These are phyloP conservation scores for Monosporascus sp. DNA, from an alignment of 2,329 filamentous ascomycete species.

Conservation along the genomic window DNA sequence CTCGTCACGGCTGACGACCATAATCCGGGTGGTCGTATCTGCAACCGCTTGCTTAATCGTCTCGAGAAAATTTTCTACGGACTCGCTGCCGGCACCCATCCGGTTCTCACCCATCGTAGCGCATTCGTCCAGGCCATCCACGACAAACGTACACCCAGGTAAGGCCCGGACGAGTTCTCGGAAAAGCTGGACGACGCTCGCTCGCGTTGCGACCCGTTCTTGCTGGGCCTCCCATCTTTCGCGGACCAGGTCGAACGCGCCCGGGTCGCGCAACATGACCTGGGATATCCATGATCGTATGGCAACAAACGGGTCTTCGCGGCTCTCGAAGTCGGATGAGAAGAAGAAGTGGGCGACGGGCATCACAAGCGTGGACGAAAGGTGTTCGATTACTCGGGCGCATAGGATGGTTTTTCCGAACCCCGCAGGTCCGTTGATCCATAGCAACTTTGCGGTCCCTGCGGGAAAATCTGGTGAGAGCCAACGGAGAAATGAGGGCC, in stretches of 20 bases:
- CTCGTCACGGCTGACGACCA: slow-evolving; percentile 23
- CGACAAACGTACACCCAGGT: slow-evolving; percentile 15
- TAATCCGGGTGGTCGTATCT: slow-evolving; percentile 9
- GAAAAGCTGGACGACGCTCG: slow-evolving; percentile 14
- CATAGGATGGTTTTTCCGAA: slow-evolving; percentile 31
- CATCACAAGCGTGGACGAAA: neutral
- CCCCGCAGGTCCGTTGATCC: slow-evolving; percentile 26
- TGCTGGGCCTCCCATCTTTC: neutral
- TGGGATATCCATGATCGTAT: slow-evolving; percentile 28
- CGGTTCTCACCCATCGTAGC: neutral
- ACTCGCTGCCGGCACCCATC: neutral
- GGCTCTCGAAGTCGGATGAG: slow-evolving; percentile 20
- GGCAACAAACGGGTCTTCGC: slow-evolving; percentile 18
- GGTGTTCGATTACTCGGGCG: slow-evolving; percentile 21
- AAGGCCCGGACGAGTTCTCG: slow-evolving; percentile 4
- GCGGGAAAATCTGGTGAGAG: slow-evolving; percentile 1
- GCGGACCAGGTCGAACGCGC: slow-evolving; percentile 8
- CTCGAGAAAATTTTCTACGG: slow-evolving; percentile 11
- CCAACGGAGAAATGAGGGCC: slow-evolving; percentile 13
- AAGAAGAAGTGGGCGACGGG: slow-evolving; percentile 28
- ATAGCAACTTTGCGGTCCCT: slow-evolving; percentile 16
- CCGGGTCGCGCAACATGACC: slow-evolving; percentile 2
- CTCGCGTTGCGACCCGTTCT: slow-evolving; percentile 8
- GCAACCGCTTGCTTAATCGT: slow-evolving; percentile 2
- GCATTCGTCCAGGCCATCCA: slow-evolving; percentile 33